Evolutionary conservation across 2,329 filamentous ascomycete genomes (phyloP), one percentile per base, ranked within the genome.

Genomic region (Thermomyces lanuginosus): DNA sequence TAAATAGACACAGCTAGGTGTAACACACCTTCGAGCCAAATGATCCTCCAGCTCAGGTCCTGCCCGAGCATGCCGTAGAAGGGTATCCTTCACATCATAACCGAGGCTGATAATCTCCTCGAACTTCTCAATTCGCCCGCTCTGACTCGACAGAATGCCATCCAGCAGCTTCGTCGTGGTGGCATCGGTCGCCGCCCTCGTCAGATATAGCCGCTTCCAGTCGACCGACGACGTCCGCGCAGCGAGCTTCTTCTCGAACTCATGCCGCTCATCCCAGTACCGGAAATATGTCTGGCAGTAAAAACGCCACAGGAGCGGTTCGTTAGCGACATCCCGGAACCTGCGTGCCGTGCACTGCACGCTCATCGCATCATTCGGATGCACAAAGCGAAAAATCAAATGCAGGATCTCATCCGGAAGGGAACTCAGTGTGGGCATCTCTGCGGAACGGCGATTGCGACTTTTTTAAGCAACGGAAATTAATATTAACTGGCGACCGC

Each of bases 321-420:
- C 76, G 39, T 73, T 71, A 20, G 72, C 66, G 30, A 91, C 58
- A 24, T 61, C 59, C 40, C 70, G 59, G 40, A 86, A 65, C 32
- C 71, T 69, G 38, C 60, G 69, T 12, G 69, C 80, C 7, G 76
- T 61, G 14, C 60, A 38, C 64, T 75, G 44, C 53, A 69, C n/a
- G 45, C 55, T 60, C 52, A 22, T 65, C 48, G 16, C 67, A 56
- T 59, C 59, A 22, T 40, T 40, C 6, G 68, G 63, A 25, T 62
- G 55, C 26, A 71, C 58, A 44, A 72, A 72, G 35, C 64, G 62
- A 38, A 93, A 64, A 38, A 95, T 77, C 28, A 74, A 66, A 46
- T 81, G 72, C 41, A 95, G 64, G 36, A 95, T 69, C 58, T 98
- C 89, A 51, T 86, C 78, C 21, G 84, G 84, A 18, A 89, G 60